These are phyloP conservation scores for Kazachstania africana DNA, from an alignment of 805 yeast genomes.

Conservation along the genomic window DNA sequence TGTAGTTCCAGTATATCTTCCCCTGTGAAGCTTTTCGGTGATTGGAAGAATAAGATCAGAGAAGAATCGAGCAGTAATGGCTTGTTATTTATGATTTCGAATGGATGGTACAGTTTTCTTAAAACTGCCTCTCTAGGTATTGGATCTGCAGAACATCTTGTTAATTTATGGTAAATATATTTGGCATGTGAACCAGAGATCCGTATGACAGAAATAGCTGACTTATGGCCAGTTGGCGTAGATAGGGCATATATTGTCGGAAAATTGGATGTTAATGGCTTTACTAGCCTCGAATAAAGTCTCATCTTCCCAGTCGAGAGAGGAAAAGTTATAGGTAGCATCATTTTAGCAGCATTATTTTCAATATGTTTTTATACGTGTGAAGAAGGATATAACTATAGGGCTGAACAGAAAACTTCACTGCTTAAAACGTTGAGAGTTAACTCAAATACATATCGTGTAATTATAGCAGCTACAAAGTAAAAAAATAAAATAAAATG, in stretches of 20 bases:
- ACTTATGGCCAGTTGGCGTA: conserved; percentile 55
- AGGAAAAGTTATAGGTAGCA: too few relatives aligned
- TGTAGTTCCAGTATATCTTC: conserved; percentile 88
- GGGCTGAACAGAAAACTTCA: too few relatives aligned
- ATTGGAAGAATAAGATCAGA: conserved; percentile 51
- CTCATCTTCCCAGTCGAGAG: neutral
- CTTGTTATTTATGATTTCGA: neutral
- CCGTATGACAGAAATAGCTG: conserved; percentile 83
- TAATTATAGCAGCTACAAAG: too few relatives aligned
- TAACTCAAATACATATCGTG: too few relatives aligned
- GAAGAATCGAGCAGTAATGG: conserved; percentile 61
- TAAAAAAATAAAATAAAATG: conserved; percentile 29
- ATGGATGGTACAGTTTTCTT: conserved; percentile 36
- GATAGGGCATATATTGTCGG: conserved; percentile 89
- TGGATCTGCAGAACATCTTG: conserved; percentile 29
- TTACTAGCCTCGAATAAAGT: neutral
- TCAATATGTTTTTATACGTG: too few relatives aligned
- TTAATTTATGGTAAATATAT: conserved; percentile 35
- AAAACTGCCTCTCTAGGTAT: conserved; percentile 45
- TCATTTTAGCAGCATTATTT: too few relatives aligned
- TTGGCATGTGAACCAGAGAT: conserved; percentile 61
- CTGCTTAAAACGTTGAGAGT: too few relatives aligned
- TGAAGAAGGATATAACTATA: too few relatives aligned
- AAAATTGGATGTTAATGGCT: conserved; percentile 3
- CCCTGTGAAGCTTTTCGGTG: conserved; percentile 81